Conservation (phyloP, 169 alveolate genomes). For the Theileria annulata region DNA sequence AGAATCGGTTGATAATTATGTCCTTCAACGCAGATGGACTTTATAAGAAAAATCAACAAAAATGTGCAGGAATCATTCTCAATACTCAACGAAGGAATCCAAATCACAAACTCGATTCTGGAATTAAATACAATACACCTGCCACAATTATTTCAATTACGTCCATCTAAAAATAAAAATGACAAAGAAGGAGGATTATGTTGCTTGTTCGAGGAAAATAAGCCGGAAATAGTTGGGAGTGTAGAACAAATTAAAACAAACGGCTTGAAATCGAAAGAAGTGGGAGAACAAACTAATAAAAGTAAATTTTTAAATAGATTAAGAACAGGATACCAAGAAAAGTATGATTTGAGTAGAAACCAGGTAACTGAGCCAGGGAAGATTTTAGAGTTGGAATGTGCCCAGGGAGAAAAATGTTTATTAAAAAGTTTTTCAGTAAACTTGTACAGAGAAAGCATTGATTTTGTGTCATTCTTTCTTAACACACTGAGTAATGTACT, state of each 20-base stretch:
- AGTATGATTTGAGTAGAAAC: not conserved
- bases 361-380: not conserved
- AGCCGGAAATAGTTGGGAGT: not conserved
- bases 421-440: not conserved
- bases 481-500: constrained; percentile 18
- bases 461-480: constrained; percentile 14
- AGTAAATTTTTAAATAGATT: not conserved
- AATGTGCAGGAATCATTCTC: constrained; percentile 62
- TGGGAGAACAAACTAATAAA: not conserved
- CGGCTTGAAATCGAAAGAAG: not conserved
- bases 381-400: constrained; percentile 17
- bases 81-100: constrained; percentile 63
- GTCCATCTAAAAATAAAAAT: not conserved
- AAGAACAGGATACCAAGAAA: not conserved
- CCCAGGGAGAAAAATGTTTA: constrained; percentile 38
- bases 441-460: not conserved
- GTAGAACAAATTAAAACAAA: not conserved
- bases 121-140: constrained; percentile 40
- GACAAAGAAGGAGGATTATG: not conserved
- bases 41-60: constrained; percentile 50
- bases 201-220: constrained; percentile 24
- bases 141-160: constrained; percentile 42
- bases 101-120: constrained; percentile 45
- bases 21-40: constrained; percentile 25
- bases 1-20: not conserved